Conservation (phyloP, 495 filamentous ascomycete species). For the Trichoderma parareesei region DNA sequence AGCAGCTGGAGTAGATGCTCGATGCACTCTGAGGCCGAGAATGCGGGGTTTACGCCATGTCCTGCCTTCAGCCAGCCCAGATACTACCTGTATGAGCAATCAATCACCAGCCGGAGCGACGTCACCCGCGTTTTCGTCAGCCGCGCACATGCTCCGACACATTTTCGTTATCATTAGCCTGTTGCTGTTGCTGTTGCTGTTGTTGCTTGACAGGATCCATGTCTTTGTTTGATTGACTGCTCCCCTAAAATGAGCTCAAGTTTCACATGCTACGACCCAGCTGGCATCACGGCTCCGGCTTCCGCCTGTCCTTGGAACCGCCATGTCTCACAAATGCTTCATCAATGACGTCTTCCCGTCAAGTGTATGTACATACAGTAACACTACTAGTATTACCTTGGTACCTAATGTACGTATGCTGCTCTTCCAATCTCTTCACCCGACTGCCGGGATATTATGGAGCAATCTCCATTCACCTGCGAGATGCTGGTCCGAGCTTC, state of each 20-base stretch:
- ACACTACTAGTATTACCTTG: no score
- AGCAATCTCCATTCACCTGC: neutral
- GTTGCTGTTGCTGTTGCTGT: neutral
- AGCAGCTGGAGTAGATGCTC: neutral
- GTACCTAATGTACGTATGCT: no score
- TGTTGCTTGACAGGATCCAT: no score
- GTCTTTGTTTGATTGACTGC: no score
- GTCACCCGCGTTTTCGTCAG: constrained; percentile 6
- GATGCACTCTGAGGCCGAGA: neutral
- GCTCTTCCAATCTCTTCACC: neutral
- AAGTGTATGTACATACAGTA: no score
- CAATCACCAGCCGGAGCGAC: constrained; percentile 3
- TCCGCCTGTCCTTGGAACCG: neutral
- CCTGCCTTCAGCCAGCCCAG: neutral
- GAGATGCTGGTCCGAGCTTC: constrained; percentile 1
- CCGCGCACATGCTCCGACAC: constrained; percentile 1
- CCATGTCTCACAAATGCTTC: neutral
- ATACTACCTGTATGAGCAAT: neutral
- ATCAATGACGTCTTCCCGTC: constrained; percentile 1
- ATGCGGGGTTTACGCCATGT: constrained; percentile 2
- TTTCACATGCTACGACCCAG: neutral
- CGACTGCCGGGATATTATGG: constrained; percentile 3
- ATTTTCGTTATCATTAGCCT: constrained; percentile 1
- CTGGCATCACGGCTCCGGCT: neutral
- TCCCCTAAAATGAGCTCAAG: no score